A percentile compares a stretch with the other conserved stretches of the same genome.
phyloP scores from a whole-genome alignment of 78 protist species.

The Pigoraptor vietnamica region DNA sequence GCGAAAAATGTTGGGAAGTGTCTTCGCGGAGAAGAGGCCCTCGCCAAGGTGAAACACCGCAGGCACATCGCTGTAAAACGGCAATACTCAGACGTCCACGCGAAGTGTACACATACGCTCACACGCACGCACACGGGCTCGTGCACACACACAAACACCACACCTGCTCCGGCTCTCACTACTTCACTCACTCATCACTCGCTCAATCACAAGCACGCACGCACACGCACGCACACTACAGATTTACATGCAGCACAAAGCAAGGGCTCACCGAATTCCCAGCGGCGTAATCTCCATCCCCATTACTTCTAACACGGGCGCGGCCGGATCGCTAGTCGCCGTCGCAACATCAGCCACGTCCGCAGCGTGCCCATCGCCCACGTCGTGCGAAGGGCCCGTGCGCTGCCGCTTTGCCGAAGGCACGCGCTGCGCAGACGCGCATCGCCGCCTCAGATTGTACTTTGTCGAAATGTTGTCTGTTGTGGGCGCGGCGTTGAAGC shows the following conservation, averaged over 20 bases:
- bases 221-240: background rate
- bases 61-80: background rate
- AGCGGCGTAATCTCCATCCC: background rate
- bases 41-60: background rate
- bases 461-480: background rate
- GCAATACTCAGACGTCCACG: too few species aligned
- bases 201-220: background rate
- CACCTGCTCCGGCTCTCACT: too few species aligned
- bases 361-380: too few species aligned
- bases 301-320: too few species aligned
- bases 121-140: too few species aligned
- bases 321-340: too few species aligned
- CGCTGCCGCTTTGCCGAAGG: background rate
- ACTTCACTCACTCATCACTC: too few species aligned
- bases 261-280: background rate
- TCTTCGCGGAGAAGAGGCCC: background rate
- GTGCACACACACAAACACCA: too few species aligned
- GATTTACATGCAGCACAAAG: background rate
- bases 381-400: too few species aligned
- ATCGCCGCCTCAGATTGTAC: background rate
- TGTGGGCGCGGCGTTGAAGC: background rate
- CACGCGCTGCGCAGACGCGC: background rate
- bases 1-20: background rate
- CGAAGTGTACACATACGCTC: too few species aligned
- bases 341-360: too few species aligned